Percentiles rank a stretch among this genome's conserved stretches.
These are phyloP conservation scores for Baorangia bicolor DNA, from an alignment of 768 basidiomycete genomes.

Conservation along the genomic window DNA sequence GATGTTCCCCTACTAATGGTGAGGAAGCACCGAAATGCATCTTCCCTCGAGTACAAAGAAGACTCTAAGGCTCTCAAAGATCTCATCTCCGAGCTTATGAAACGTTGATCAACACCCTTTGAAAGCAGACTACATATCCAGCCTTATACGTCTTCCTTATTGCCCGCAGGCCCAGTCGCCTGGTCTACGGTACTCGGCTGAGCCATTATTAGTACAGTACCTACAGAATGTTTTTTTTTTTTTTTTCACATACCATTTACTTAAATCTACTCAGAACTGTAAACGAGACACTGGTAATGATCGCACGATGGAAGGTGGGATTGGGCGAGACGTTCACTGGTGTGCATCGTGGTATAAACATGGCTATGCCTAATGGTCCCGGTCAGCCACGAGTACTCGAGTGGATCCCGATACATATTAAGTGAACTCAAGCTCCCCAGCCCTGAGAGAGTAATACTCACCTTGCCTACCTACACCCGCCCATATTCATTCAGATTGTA, in stretches of 20 bases:
- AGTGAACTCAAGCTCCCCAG: neutral
- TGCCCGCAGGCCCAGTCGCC: neutral
- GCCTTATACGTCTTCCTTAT: neutral
- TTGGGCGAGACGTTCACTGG: neutral
- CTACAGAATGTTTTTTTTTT: neutral
- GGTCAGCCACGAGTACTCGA: neutral
- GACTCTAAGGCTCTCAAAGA: conserved; percentile 16
- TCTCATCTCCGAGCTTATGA: conserved; percentile 8
- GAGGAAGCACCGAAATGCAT: conserved; percentile 4
- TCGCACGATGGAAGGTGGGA: neutral
- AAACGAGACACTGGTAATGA: neutral
- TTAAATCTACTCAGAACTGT: neutral
- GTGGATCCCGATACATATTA: neutral
- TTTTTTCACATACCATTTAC: neutral
- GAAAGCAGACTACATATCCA: conserved; percentile 1
- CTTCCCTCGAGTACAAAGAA: conserved; percentile 12
- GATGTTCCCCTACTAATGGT: conserved; percentile 10
- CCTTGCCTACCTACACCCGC: neutral
- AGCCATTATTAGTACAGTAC: neutral
- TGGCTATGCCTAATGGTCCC: neutral
- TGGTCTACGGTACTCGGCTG: neutral
- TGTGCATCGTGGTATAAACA: conserved; percentile 3
- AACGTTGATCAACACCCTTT: neutral
- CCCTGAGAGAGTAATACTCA: neutral
- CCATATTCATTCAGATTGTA: neutral